Base-by-base conservation (phyloP, 2,329 filamentous ascomycete genomes). In the Ceratocystis colombiana region DNA sequence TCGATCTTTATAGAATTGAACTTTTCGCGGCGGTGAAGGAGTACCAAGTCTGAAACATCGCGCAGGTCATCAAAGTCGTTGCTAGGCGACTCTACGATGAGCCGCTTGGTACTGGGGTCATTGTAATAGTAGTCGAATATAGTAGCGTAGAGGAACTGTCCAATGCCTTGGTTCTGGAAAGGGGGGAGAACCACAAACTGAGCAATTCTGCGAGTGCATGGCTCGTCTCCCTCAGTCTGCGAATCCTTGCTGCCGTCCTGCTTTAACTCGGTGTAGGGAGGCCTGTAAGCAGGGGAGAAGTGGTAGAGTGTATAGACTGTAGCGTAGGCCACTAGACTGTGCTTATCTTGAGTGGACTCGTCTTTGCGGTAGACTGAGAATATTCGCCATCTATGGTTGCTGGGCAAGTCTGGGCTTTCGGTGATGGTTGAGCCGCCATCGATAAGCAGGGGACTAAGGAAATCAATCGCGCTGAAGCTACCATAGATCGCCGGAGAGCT, bases 21-120 rank as follows among this genome's bases (percentile, higher is more conserved):
- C 7, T 82, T 79, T 0, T 85, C 79, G 2, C 82, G 77, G 7
- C 75, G 77, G 65, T 83, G 83, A 2, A 94, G 78, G 70, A 84
- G 85, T 3, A 79, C 77, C 41, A 93, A 77, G 71, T 95, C 90
- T 71, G 84, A 86, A 64, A 87, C 78, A 72, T 94, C 89, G 70
- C 90, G 84, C 71, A 95, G 79, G 68, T 90, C 84, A 72, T 94
- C 89, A 71, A 95, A 95, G 0, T 82, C 84, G 73, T 93, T 89
- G 72, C 89, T 97, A 0, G 94, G 95, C 69, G 97, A 93, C 76
- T 99, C 94, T 5, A 99, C 87, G 0, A 92, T 95, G 71, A 99
- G 83, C 73, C 97, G 93, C 65, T 85, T 80, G 6, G 91, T 88
- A 68, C 87, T 85, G 0, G 82, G 75, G 66, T 88, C 83, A 44